These are phyloP conservation scores for Mycena indigotica DNA, from an alignment of 768 basidiomycete species.

Conservation along the genomic window DNA sequence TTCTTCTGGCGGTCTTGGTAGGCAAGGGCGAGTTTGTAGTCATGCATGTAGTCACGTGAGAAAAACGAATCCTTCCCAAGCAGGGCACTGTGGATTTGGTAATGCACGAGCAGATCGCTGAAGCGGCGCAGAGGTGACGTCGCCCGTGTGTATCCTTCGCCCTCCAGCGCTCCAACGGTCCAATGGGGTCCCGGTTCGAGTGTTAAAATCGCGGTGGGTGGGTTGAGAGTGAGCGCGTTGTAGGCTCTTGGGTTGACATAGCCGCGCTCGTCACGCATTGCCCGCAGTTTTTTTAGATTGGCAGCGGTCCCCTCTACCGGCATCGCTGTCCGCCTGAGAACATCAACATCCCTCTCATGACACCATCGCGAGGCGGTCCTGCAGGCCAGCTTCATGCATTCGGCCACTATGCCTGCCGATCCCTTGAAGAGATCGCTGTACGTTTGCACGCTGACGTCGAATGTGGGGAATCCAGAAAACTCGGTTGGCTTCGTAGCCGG, in stretches of 20 bases:
- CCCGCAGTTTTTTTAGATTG: slow-evolving; percentile 48
- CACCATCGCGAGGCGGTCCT: slow-evolving; percentile 76
- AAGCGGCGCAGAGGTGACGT: slow-evolving; percentile 91
- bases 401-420: slow-evolving; percentile 63
- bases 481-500: slow-evolving; percentile 34
- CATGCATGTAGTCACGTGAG: slow-evolving; percentile 45
- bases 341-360: slow-evolving; percentile 57
- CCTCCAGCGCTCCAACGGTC: slow-evolving; percentile 65
- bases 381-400: slow-evolving; percentile 82
- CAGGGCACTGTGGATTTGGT: slow-evolving; percentile 88
- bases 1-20: slow-evolving; percentile 37
- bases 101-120: slow-evolving; percentile 80
- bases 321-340: slow-evolving; percentile 57
- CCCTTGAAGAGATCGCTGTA: slow-evolving; percentile 35
- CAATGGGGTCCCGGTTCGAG: slow-evolving; percentile 66
- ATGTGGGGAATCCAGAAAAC: slow-evolving; percentile 53
- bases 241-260: slow-evolving; percentile 43
- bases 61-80: slow-evolving; percentile 51
- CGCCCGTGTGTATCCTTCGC: slow-evolving; percentile 79
- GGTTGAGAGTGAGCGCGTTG: slow-evolving; percentile 33
- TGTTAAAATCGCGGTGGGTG: slow-evolving; percentile 43
- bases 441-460: slow-evolving; percentile 46
- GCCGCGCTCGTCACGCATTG: slow-evolving; percentile 47
- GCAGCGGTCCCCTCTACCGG: slow-evolving; percentile 34
- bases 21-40: slow-evolving; percentile 41